These are phyloP conservation scores for Pseudogymnoascus sp. DNA, from an alignment of 2,329 filamentous ascomycete genomes.

Conservation along the genomic window DNA sequence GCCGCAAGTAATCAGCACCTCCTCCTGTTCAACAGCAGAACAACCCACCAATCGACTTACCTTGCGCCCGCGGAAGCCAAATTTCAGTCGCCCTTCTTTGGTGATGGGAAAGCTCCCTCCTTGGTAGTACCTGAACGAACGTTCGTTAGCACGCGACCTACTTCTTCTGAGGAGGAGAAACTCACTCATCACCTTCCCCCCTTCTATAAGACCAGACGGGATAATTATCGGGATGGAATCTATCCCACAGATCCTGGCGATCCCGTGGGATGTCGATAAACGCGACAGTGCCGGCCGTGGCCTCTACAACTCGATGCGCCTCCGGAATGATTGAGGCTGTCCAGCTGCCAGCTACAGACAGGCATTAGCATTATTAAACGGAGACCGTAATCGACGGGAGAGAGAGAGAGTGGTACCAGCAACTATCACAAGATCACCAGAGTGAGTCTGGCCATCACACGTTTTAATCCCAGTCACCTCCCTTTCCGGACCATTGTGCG, in stretches of 20 bases:
- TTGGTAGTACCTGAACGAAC: constrained; percentile 16
- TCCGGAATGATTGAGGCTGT: constrained; percentile 27
- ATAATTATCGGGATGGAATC: constrained; percentile 32
- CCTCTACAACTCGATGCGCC: constrained; percentile 26
- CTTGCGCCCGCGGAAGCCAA: constrained; percentile 24
- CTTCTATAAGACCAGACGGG: constrained; percentile 23
- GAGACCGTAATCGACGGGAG: not conserved
- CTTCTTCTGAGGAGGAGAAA: not conserved
- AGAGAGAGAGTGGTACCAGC: constrained; percentile 17
- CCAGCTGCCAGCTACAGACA: constrained; percentile 26
- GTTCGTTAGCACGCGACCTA: not conserved
- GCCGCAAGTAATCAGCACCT: not conserved
- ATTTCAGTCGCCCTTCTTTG: constrained; percentile 25
- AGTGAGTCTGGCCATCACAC: constrained; percentile 23
- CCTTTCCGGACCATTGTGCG: constrained; percentile 14
- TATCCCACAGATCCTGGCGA: constrained; percentile 31
- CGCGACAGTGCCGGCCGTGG: constrained; percentile 35
- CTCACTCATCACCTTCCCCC: not conserved
- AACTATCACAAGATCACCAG: constrained; percentile 26
- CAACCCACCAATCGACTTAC: not conserved
- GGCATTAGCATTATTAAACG: not conserved
- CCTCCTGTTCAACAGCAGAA: not conserved
- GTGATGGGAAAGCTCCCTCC: constrained; percentile 25
- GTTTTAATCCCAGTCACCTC: constrained; percentile 28
- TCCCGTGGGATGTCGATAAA: constrained; percentile 31